Conservation (phyloP, 2,329 filamentous ascomycete species). For the Fusarium sp. region DNA sequence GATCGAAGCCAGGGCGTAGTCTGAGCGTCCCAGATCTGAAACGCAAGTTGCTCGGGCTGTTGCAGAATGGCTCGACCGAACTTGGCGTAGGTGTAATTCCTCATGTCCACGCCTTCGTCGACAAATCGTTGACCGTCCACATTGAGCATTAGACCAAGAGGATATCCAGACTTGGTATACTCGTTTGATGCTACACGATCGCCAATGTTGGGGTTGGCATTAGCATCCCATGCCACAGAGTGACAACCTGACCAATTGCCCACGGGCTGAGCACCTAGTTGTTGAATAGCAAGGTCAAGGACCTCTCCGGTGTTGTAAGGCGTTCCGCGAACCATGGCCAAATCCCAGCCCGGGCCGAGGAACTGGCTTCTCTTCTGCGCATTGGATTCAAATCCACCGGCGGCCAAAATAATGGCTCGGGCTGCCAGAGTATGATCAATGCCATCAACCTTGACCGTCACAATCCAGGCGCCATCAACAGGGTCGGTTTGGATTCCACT, state of each 20-base stretch:
- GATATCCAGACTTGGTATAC: constrained; percentile 77
- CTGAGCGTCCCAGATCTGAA: constrained; percentile 73
- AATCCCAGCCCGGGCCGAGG: constrained; percentile 54
- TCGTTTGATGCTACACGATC: constrained; percentile 72
- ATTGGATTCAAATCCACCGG: constrained; percentile 74
- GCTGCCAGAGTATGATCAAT: constrained; percentile 47
- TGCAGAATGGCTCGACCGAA: constrained; percentile 72
- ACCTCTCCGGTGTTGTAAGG: constrained; percentile 41
- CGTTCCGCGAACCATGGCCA: constrained; percentile 44
- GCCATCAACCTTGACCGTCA: constrained; percentile 48
- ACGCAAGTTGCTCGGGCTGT: constrained; percentile 69
- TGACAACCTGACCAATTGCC: constrained; percentile 76
- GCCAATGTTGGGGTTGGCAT: constrained; percentile 65
- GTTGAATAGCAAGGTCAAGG: constrained; percentile 63
- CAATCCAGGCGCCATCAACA: neutral
- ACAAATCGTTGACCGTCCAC: constrained; percentile 69
- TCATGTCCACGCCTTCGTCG: constrained; percentile 73
- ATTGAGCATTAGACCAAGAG: constrained; percentile 75
- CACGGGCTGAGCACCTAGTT: constrained; percentile 61
- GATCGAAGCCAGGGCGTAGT: constrained; percentile 63
- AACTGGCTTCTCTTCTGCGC: constrained; percentile 66
- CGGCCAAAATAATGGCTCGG: constrained; percentile 63
- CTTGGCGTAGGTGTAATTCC: constrained; percentile 76
- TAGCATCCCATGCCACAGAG: constrained; percentile 73
- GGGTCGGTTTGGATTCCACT: constrained; percentile 53